phyloP scores from a whole-genome alignment of 1,284 basidiomycete species.

The Peniophora sp. region DNA sequence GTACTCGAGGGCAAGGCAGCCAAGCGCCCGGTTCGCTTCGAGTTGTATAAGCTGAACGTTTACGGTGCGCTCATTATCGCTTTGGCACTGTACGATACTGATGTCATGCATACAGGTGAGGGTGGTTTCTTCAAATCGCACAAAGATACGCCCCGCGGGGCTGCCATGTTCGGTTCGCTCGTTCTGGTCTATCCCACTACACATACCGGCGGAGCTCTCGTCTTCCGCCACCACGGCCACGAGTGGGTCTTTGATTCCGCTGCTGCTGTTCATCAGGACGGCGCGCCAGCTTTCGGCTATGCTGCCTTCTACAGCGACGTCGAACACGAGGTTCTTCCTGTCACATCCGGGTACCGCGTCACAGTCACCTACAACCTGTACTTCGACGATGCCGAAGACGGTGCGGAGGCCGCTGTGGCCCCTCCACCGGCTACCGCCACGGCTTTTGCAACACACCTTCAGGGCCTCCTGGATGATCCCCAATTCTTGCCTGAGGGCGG shows the following conservation, averaged over 20 bases:
- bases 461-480: constrained; percentile 15
- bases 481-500: constrained; percentile 23
- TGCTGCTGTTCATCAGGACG: constrained; percentile 8
- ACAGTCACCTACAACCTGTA: constrained; percentile 34
- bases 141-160: constrained; percentile 30
- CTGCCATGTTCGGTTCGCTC: constrained; percentile 38
- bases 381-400: constrained; percentile 10
- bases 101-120: constrained; percentile 18
- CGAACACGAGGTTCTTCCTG: constrained; percentile 32
- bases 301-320: constrained; percentile 35
- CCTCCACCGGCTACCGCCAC: constrained; percentile 5
- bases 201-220: constrained; percentile 31
- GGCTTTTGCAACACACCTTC: constrained; percentile 9
- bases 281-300: constrained; percentile 18
- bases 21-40: constrained; percentile 9
- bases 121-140: constrained; percentile 35
- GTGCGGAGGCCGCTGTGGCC: neutral
- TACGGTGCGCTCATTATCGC: constrained; percentile 14
- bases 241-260: constrained; percentile 28
- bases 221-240: constrained; percentile 22
- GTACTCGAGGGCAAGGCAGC: constrained; percentile 12
- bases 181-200: constrained; percentile 31
- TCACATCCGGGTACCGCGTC: constrained; percentile 29
- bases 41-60: constrained; percentile 22
- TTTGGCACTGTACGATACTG: neutral